phyloP scores from a whole-genome alignment of 306 rosid species.

The Acacia acuminata region DNA sequence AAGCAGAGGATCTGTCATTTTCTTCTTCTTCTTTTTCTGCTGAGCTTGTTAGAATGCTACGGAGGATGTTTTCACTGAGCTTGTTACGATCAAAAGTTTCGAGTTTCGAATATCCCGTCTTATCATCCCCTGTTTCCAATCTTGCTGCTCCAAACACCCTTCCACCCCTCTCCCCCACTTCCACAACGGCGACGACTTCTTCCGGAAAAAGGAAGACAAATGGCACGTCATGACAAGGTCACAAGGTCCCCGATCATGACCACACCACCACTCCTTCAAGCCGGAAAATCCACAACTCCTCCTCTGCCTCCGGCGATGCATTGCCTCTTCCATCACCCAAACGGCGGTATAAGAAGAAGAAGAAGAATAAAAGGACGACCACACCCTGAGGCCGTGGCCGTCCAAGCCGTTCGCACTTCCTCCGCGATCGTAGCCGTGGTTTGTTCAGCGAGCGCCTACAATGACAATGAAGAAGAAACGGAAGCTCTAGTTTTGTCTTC shows the following conservation, averaged over 20 bases:
- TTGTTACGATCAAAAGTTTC: slow-evolving; percentile 34
- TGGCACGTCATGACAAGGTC: slow-evolving; percentile 57
- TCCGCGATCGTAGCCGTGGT: slow-evolving; percentile 47
- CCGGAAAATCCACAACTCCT: slow-evolving; percentile 49
- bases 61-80: no score
- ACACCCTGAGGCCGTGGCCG: slow-evolving; percentile 33
- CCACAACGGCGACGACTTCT: slow-evolving; percentile 33
- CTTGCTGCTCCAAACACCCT: slow-evolving; percentile 48
- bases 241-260: background rate
- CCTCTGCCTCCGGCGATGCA: slow-evolving; percentile 34
- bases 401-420: slow-evolving; percentile 54
- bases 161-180: slow-evolving; percentile 38
- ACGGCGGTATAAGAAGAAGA: slow-evolving; percentile 38
- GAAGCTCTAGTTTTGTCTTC: slow-evolving; percentile 58
- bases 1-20: no score
- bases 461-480: slow-evolving; percentile 46
- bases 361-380: slow-evolving; percentile 17
- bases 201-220: slow-evolving; percentile 46
- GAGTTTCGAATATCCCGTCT: slow-evolving; percentile 48
- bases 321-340: slow-evolving; percentile 33
- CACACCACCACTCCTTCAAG: slow-evolving; percentile 30
- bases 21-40: no score
- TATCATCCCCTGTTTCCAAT: slow-evolving; percentile 47
- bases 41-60: no score
- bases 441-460: slow-evolving; percentile 45